These are phyloP conservation scores for Suhomyces kunorum DNA, from an alignment of 1,139 yeast species.

Conservation along the genomic window DNA sequence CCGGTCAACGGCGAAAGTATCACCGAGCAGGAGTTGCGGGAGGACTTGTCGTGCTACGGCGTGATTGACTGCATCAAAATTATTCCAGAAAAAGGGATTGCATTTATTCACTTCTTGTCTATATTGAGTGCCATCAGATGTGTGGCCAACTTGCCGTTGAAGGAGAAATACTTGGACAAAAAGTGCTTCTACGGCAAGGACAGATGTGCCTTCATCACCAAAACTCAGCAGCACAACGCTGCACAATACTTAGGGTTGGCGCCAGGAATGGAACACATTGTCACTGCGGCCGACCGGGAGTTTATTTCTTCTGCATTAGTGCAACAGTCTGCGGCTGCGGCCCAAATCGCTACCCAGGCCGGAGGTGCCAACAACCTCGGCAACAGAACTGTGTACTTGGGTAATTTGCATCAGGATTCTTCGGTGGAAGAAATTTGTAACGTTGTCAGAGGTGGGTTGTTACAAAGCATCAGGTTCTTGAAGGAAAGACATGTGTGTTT, in stretches of 20 bases:
- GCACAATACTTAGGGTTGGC: slow-evolving; percentile 92
- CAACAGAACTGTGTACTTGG: slow-evolving; percentile 88
- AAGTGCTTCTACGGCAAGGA: slow-evolving; percentile 66
- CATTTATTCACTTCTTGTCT: slow-evolving; percentile 60
- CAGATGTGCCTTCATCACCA: slow-evolving; percentile 75
- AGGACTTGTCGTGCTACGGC: slow-evolving; percentile 54
- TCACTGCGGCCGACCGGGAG: slow-evolving; percentile 77
- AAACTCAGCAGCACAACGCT: slow-evolving; percentile 95
- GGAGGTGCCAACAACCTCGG: slow-evolving; percentile 83
- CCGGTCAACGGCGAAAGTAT: slow-evolving; percentile 48
- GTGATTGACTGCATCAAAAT: slow-evolving; percentile 58
- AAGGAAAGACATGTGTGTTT: slow-evolving; percentile 87
- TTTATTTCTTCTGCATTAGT: slow-evolving; percentile 59
- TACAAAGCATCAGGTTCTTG: slow-evolving; percentile 72
- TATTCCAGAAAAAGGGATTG: slow-evolving; percentile 59
- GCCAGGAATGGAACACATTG: slow-evolving; percentile 84
- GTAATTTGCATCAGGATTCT: slow-evolving; percentile 82
- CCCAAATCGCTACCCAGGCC: slow-evolving; percentile 70
- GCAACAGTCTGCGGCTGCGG: slow-evolving; percentile 71
- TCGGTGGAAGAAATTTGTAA: slow-evolving; percentile 92
- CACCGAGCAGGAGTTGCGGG: slow-evolving; percentile 57
- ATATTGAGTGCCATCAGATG: slow-evolving; percentile 60
- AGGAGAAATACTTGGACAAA: slow-evolving; percentile 55
- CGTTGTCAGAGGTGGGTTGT: slow-evolving; percentile 87
- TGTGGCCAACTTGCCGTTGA: slow-evolving; percentile 56